phyloP scores from a whole-genome alignment of 108 stramenopile genomes.

The Cyclostephanos tholiformis region DNA sequence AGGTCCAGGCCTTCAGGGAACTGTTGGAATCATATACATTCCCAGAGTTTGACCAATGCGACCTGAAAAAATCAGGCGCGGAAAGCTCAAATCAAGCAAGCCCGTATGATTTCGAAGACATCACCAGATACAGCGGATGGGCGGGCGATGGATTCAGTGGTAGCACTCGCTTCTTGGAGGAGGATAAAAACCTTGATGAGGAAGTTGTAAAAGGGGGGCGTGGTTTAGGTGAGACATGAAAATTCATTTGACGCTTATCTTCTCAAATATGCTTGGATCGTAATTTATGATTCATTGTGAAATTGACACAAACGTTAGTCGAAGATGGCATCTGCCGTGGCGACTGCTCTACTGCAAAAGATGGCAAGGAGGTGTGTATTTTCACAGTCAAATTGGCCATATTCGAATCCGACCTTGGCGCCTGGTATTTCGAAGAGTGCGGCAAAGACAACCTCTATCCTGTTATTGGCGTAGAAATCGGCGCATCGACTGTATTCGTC shows the following conservation, averaged over 20 bases:
- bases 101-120: conserved; percentile 11
- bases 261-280: not conserved
- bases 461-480: conserved; percentile 72
- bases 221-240: not conserved
- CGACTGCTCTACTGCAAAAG: conserved; percentile 2
- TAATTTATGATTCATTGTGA: not conserved
- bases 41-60: conserved; percentile 53
- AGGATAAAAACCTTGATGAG: not conserved
- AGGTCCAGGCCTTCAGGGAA: conserved; percentile 79
- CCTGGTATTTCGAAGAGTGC: conserved; percentile 80
- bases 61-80: not conserved
- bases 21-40: conserved; percentile 48
- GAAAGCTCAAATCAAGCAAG: not conserved
- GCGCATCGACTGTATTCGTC: conserved; percentile 76
- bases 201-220: not conserved
- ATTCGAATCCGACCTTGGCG: conserved; percentile 60
- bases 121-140: not conserved
- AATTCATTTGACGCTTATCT: not conserved
- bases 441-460: conserved; percentile 70
- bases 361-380: conserved; percentile 18
- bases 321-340: conserved; percentile 31
- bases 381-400: conserved; percentile 26
- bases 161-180: not conserved
- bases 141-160: too few relatives aligned
- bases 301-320: not conserved